These are phyloP conservation scores for Pisolithus marmoratus DNA, from an alignment of 768 basidiomycete species.

Conservation along the genomic window DNA sequence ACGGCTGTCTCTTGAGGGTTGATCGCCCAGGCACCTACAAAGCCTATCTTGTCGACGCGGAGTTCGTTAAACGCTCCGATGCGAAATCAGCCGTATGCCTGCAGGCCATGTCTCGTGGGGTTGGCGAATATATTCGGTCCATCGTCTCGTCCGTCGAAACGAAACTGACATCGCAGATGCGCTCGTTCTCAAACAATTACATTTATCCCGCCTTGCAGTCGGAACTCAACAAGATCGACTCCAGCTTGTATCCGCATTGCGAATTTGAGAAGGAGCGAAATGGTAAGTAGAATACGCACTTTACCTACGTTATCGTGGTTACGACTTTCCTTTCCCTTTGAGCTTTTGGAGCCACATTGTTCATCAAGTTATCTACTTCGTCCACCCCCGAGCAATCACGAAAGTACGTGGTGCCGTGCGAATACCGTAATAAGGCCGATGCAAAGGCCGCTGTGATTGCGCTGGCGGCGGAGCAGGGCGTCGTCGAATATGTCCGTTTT, in stretches of 20 bases:
- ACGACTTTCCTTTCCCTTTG: not conserved
- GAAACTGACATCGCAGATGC: constrained; percentile 40
- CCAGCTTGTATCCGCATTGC: constrained; percentile 34
- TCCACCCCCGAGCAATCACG: constrained; percentile 31
- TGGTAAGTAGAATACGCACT: constrained; percentile 32
- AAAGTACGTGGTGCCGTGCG: constrained; percentile 39
- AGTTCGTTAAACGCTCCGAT: constrained; percentile 54
- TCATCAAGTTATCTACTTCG: constrained; percentile 33
- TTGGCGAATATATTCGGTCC: constrained; percentile 50
- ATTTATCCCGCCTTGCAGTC: constrained; percentile 39
- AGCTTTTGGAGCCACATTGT: constrained; percentile 55
- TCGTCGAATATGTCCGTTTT: constrained; percentile 56
- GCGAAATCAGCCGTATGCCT: constrained; percentile 68
- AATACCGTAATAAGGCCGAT: constrained; percentile 55
- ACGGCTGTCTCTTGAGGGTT: constrained; percentile 60
- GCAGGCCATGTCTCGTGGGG: constrained; percentile 57
- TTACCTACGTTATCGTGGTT: not conserved
- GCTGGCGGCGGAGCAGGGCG: constrained; percentile 49
- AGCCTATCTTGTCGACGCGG: constrained; percentile 60
- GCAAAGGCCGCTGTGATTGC: constrained; percentile 54
- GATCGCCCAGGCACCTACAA: constrained; percentile 45
- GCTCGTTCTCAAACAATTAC: constrained; percentile 38
- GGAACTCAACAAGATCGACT: constrained; percentile 41
- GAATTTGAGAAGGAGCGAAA: constrained; percentile 42
- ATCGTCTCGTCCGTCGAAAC: constrained; percentile 38